Evolutionary conservation across 164 flowering plant species (phyloP).

Genomic region (Sedum album): DNA sequence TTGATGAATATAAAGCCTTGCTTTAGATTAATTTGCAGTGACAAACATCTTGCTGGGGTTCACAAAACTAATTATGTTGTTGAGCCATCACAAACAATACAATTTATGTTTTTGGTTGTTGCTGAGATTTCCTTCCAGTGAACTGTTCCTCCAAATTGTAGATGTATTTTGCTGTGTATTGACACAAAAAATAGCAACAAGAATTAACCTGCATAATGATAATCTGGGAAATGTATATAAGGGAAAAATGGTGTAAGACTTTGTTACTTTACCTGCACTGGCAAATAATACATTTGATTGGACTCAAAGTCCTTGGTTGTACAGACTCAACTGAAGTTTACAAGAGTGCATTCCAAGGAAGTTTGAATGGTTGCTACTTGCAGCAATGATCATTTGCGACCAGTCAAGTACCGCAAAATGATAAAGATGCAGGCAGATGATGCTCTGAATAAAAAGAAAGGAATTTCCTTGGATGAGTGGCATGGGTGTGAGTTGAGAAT

Average conservation of each 20-base stretch:
- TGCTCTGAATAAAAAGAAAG: too few relatives aligned
- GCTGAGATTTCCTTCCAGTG: too few relatives aligned
- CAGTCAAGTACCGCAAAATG: too few relatives aligned
- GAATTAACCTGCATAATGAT: not conserved
- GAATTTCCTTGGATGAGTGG: too few relatives aligned
- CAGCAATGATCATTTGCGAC: too few relatives aligned
- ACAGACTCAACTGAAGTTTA: conserved; percentile 67
- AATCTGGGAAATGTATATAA: not conserved
- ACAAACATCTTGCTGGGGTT: not conserved
- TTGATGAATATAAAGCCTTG: not conserved
- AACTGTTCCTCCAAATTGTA: not conserved
- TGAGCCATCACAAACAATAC: not conserved
- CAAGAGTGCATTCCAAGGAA: conserved; percentile 68
- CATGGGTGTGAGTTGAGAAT: too few relatives aligned
- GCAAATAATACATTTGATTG: conserved; percentile 68
- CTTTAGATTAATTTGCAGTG: not conserved
- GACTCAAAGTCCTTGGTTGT: conserved; percentile 50
- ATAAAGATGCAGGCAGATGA: too few relatives aligned
- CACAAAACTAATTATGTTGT: not conserved
- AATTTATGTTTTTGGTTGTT: not conserved
- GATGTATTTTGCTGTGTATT: not conserved
- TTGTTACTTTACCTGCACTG: conserved; percentile 55
- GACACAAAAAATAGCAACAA: not conserved
- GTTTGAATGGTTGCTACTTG: conserved; percentile 93
- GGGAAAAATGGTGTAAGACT: not conserved